Base-by-base conservation (phyloP, 441 rosid species). In the Bruguiera hainesii region DNA sequence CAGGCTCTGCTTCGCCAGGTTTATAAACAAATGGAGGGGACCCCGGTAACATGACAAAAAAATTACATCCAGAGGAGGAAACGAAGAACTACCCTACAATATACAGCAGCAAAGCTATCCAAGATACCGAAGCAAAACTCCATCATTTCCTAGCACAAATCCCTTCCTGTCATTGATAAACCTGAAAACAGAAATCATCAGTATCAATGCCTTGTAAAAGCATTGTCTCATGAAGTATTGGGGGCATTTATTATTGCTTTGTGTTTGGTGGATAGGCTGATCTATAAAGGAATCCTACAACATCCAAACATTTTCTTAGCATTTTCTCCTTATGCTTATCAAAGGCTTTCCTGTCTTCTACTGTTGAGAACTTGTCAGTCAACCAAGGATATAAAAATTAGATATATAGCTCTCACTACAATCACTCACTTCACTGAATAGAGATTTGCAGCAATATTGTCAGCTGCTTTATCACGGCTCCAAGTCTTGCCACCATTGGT, bases 381-480 rank as follows among this genome's bases (percentile, higher is more conserved):
- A 60, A 58, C 31, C 11, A 3, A 21, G 53, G 49, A 56, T 33
- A 46, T 9, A 52, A n/a, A 16, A 26, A 55, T 26, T 3, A 55
- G 16, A 23, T 23, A 55, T 55, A 20, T 26, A 55, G 58, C 18
- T 9, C 55, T 78, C 23, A 20, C 50, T 18, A 26, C 13, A 7
- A 67, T 63, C 58, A 67, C 90, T 87, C 73, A 88, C 96, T 88
- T 91, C 81, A 91, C 98, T 0, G 98, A 83, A 73, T 94, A 91
- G 15, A 91, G 96, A 79, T 94, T 91, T 66, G 97, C 97, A 64
- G 99, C 97, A 63, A 94, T 91, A 30, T 83, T 87, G 64, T 91
- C 97, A 28, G 99, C 99, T 72, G 97, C 97, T 79, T 87, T 94
- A 82, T 94, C 99, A 65, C 97, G 97, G 75, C 68, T 84, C 98